Conservation (phyloP, 2,329 filamentous ascomycete genomes). For the Nemania bipapillata region DNA sequence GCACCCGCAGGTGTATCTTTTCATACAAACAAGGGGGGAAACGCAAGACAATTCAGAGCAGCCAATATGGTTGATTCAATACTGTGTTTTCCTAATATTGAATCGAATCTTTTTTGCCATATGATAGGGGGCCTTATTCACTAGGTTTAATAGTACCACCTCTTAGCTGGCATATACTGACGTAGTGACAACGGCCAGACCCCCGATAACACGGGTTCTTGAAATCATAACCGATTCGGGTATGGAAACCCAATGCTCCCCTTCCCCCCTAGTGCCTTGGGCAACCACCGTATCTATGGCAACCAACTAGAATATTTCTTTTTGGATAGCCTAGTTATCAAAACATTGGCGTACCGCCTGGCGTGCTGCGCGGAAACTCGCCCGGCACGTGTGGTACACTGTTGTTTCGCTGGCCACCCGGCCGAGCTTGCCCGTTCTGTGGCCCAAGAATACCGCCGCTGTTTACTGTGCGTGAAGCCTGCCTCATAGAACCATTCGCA, state of each 20-base stretch:
- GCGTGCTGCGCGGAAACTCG: constrained; percentile 45
- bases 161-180: background rate
- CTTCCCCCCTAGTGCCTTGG: too few relatives aligned
- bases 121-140: background rate
- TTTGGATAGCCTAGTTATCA: background rate
- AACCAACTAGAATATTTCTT: background rate
- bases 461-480: constrained; percentile 24
- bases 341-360: constrained; percentile 22
- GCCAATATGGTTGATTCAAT: background rate
- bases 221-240: background rate
- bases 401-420: constrained; percentile 37
- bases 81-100: background rate
- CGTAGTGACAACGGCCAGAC: background rate
- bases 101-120: background rate
- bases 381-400: constrained; percentile 49
- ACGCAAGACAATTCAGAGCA: background rate
- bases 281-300: background rate
- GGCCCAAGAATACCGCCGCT: constrained; percentile 29
- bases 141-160: background rate
- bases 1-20: constrained; percentile 1
- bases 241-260: background rate
- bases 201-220: background rate
- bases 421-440: constrained; percentile 39
- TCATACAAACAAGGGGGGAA: background rate
- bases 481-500: constrained; percentile 41